These are phyloP conservation scores for Chytriomyces sp. DNA, from an alignment of 192 early-diverging fungal genomes.

Conservation along the genomic window DNA sequence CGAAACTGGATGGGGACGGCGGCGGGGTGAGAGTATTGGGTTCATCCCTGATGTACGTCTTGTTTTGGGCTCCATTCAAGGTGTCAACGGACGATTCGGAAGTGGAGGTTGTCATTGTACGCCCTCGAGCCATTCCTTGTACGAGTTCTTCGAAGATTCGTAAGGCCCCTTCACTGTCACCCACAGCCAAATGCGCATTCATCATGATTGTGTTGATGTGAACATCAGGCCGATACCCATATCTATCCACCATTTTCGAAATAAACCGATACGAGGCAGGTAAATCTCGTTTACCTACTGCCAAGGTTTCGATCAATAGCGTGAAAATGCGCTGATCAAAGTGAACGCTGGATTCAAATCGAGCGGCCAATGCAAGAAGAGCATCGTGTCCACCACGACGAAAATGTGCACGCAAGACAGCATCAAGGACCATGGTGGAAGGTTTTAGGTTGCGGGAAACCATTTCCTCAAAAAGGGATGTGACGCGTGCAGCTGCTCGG, in stretches of 20 bases:
- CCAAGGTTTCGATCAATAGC: constrained; percentile 12
- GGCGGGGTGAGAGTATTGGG: not conserved
- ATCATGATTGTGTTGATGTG: constrained; percentile 21
- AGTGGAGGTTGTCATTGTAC: too few species aligned
- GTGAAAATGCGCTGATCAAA: constrained; percentile 4
- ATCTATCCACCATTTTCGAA: not conserved
- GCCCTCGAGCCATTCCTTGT: not conserved
- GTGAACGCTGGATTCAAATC: not conserved
- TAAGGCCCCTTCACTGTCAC: not conserved
- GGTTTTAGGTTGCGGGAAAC: not conserved
- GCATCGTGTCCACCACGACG: not conserved
- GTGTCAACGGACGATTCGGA: too few species aligned
- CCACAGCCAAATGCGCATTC: constrained; percentile 1
- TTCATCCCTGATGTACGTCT: too few species aligned
- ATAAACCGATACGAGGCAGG: not conserved
- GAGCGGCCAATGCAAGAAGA: not conserved
- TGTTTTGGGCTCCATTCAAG: too few species aligned
- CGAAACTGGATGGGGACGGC: not conserved
- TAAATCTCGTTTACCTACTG: not conserved
- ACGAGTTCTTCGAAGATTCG: constrained; percentile 5
- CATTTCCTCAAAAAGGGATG: not conserved
- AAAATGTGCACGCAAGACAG: constrained; percentile 13
- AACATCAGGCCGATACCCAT: not conserved
- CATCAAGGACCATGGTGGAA: not conserved
- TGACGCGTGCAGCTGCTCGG: not conserved